Evolutionary conservation across 2,329 filamentous ascomycete species (phyloP).

Genomic region (Sporothrix pseudoabietina): DNA sequence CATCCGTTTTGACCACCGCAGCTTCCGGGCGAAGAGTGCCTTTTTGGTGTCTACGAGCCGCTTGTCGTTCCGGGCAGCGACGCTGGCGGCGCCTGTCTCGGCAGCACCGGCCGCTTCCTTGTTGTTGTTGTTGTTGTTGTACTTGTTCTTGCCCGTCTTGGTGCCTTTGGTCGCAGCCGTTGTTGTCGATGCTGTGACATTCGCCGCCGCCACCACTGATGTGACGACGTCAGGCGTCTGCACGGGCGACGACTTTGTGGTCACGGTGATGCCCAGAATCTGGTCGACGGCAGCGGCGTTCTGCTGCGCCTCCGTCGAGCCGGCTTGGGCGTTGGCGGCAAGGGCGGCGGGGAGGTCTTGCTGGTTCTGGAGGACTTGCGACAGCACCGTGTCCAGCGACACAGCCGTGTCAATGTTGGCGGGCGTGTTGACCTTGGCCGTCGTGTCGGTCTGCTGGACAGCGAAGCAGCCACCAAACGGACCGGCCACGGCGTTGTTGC

Average conservation of each 20-base stretch:
- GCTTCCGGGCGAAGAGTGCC: too few species aligned
- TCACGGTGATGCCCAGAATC: constrained; percentile 21
- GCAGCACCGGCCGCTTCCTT: too few species aligned
- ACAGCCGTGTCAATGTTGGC: constrained; percentile 50
- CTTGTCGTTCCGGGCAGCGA: too few species aligned
- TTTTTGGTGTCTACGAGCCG: too few species aligned
- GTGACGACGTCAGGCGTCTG: constrained; percentile 14
- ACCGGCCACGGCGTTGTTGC: constrained; percentile 54
- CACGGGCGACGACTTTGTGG: constrained; percentile 17
- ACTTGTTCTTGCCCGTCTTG: constrained; percentile 6
- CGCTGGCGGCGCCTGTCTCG: too few species aligned
- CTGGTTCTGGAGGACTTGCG: constrained; percentile 55
- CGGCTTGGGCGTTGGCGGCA: constrained; percentile 18
- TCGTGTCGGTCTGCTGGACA: constrained; percentile 56
- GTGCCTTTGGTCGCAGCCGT: background rate
- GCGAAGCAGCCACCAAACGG: constrained; percentile 57
- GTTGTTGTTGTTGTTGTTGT: background rate
- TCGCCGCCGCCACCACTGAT: background rate
- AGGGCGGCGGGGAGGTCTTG: constrained; percentile 42
- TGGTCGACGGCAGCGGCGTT: constrained; percentile 20
- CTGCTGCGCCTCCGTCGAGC: background rate
- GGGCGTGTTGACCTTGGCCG: constrained; percentile 46
- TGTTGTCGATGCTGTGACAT: background rate
- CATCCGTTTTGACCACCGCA: too few species aligned
- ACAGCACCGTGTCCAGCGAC: constrained; percentile 48